A percentile compares a stretch with the other conserved stretches of the same genome.
Conservation (phyloP, 495 filamentous ascomycete genomes). For the Penicillium longicatenatum region DNA sequence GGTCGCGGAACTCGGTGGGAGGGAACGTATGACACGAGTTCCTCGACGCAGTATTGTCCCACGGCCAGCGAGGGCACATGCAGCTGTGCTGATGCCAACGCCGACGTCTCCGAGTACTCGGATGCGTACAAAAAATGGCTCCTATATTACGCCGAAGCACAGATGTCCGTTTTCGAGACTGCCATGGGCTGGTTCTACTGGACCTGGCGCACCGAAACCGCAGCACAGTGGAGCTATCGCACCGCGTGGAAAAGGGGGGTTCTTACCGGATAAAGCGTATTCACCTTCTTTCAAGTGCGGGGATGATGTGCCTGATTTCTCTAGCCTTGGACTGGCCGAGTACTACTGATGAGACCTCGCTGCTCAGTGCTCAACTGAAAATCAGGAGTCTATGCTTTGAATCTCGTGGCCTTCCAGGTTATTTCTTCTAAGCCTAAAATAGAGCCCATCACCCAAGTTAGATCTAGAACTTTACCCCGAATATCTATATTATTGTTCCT, state of each 20-base stretch:
- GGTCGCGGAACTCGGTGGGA: conserved; percentile 88
- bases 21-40: conserved; percentile 68
- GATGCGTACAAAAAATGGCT: conserved; percentile 82
- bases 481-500: too few relatives aligned
- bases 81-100: conserved; percentile 75
- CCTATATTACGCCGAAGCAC: conserved; percentile 87
- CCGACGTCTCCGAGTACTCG: conserved; percentile 66
- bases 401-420: too few relatives aligned
- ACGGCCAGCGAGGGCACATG: conserved; percentile 59
- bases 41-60: conserved; percentile 71
- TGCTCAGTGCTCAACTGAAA: too few relatives aligned
- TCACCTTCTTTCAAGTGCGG: conserved; percentile 76
- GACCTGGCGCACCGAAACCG: conserved; percentile 82
- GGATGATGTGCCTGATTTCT: conserved; percentile 68
- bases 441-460: too few relatives aligned
- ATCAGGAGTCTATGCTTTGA: too few relatives aligned
- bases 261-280: conserved; percentile 79
- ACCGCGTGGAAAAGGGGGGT: conserved; percentile 79
- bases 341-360: conserved; percentile 55
- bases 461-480: too few relatives aligned
- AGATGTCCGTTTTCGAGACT: conserved; percentile 89
- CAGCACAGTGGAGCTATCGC: conserved; percentile 94
- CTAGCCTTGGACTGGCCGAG: conserved; percentile 60
- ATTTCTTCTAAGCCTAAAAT: too few relatives aligned
- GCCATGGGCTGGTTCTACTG: conserved; percentile 99